phyloP scores from a whole-genome alignment of 352 stramenopile genomes.

The Pythium diclinum region DNA sequence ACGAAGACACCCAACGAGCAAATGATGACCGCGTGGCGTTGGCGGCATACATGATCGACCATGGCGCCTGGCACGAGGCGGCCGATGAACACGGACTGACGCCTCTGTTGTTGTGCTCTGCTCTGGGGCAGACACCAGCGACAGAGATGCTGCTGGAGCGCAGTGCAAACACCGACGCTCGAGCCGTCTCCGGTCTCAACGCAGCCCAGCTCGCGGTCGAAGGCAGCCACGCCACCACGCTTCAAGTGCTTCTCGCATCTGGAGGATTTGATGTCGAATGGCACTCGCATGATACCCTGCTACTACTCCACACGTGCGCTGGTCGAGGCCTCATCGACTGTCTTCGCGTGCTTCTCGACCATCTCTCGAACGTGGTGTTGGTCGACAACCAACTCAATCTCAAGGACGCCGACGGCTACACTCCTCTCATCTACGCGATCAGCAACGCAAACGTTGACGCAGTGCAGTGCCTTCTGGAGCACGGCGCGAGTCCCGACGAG shows the following conservation, averaged over 20 bases:
- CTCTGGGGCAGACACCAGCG: slow-evolving; percentile 56
- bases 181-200: slow-evolving; percentile 41
- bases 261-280: slow-evolving; percentile 42
- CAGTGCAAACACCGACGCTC: slow-evolving; percentile 49
- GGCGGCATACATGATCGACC: slow-evolving; percentile 82
- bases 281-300: slow-evolving; percentile 38
- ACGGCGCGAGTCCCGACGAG: slow-evolving; percentile 48
- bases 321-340: slow-evolving; percentile 56
- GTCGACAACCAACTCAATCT: slow-evolving; percentile 34
- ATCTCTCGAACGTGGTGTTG: slow-evolving; percentile 33
- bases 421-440: slow-evolving; percentile 75
- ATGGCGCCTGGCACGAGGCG: slow-evolving; percentile 79
- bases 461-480: slow-evolving; percentile 55
- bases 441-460: slow-evolving; percentile 49
- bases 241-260: slow-evolving; percentile 51
- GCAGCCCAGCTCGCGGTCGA: slow-evolving; percentile 54
- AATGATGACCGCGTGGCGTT: slow-evolving; percentile 47
- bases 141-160: slow-evolving; percentile 71
- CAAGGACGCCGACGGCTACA: slow-evolving; percentile 71
- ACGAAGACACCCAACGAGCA: slow-evolving; percentile 14
- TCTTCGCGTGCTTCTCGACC: slow-evolving; percentile 42
- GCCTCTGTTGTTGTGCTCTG: slow-evolving; percentile 53
- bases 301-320: slow-evolving; percentile 62
- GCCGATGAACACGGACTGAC: slow-evolving; percentile 60
- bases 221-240: slow-evolving; percentile 47